A percentile compares a stretch with the other conserved stretches of the same genome.
phyloP scores from a whole-genome alignment of 2,329 filamentous ascomycete genomes.

The Apiospora kogelbergensis region DNA sequence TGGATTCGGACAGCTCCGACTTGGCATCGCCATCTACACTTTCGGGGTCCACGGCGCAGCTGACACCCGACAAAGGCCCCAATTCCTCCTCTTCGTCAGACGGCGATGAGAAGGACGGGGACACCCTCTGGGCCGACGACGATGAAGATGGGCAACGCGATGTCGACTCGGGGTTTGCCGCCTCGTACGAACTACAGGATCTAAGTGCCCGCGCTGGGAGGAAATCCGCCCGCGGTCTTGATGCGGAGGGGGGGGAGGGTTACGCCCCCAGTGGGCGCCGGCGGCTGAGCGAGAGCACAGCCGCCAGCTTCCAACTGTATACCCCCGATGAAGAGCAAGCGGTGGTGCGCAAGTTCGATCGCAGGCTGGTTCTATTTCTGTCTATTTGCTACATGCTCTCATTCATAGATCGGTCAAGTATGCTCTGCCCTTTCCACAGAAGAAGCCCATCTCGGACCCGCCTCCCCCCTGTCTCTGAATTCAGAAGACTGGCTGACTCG shows the following conservation, averaged over 20 bases:
- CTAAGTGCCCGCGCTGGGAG: background rate
- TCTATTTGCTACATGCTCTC: slow-evolving; percentile 80
- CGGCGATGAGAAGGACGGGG: slow-evolving; percentile 7
- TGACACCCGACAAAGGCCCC: background rate
- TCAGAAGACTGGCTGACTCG: background rate
- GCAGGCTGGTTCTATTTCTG: slow-evolving; percentile 75
- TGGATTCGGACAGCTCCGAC: background rate
- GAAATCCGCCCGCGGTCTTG: background rate
- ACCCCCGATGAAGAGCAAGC: slow-evolving; percentile 68
- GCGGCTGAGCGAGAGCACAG: slow-evolving; percentile 21
- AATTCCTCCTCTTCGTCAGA: slow-evolving; percentile 2
- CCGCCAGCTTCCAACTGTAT: slow-evolving; percentile 34
- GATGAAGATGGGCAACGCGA: background rate
- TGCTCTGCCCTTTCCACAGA: slow-evolving; percentile 24
- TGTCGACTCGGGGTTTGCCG: background rate
- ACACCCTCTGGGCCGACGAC: background rate
- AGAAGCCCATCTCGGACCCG: background rate
- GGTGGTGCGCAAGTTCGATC: slow-evolving; percentile 75
- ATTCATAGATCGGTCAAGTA: slow-evolving; percentile 85
- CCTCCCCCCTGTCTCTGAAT: background rate
- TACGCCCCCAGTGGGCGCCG: slow-evolving; percentile 4
- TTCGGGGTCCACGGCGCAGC: background rate
- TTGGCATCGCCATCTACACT: background rate
- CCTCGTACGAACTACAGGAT: slow-evolving; percentile 16
- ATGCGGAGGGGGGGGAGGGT: background rate